Conservation (phyloP, 169 alveolate species). For the Plasmodium relictum region DNA sequence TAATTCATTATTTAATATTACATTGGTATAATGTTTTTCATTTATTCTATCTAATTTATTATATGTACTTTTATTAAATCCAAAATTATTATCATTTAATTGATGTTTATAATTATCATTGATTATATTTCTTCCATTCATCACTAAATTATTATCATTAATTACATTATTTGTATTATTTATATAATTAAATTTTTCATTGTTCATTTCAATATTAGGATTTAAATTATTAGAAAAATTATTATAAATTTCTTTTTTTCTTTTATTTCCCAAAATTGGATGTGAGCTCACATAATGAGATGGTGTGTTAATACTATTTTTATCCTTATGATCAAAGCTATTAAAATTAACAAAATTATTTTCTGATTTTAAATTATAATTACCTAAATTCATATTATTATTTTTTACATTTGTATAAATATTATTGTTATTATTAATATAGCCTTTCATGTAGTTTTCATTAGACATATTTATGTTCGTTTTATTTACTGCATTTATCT, state of each 20-base stretch:
- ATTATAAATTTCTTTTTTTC: not conserved
- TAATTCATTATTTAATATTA: not conserved
- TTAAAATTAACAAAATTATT: not conserved
- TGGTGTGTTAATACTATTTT: not conserved
- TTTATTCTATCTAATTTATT: not conserved
- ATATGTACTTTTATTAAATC: not conserved
- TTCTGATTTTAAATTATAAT: not conserved
- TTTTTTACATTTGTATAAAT: not conserved
- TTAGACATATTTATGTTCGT: not conserved
- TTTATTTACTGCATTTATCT: conserved; percentile 16
- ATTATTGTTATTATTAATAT: not conserved
- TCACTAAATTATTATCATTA: not conserved
- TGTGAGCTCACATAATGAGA: conserved; percentile 33
- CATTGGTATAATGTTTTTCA: not conserved
- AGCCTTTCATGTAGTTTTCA: conserved; percentile 1
- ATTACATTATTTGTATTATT: not conserved
- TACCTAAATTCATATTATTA: conserved; percentile 1
- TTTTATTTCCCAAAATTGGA: conserved; percentile 26
- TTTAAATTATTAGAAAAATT: not conserved
- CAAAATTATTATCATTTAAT: not conserved
- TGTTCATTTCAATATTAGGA: not conserved
- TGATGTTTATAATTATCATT: not conserved
- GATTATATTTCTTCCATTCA: not conserved
- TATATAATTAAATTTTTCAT: not conserved
- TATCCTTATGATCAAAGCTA: not conserved